Evolutionary conservation across 768 basidiomycete genomes (phyloP).

Genomic region (Russula sp.): DNA sequence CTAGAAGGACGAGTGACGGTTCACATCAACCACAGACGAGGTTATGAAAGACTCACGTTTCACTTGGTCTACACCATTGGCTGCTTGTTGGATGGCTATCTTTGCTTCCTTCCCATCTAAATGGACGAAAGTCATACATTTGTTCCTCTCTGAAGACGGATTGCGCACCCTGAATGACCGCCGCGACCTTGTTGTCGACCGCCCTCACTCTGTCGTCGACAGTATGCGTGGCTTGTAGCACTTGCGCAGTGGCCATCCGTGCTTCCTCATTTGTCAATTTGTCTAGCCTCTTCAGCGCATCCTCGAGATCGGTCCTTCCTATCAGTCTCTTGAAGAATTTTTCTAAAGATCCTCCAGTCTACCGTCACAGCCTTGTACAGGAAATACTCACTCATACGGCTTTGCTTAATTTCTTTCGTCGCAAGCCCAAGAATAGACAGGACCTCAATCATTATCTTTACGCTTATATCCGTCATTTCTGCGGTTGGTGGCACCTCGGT

Average conservation of each 20-base stretch:
- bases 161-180: background rate
- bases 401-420: background rate
- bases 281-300: background rate
- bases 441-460: background rate
- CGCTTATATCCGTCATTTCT: background rate
- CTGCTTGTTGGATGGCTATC: too few relatives aligned
- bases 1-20: too few relatives aligned
- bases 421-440: background rate
- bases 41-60: too few relatives aligned
- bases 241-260: background rate
- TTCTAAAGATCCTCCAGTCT: background rate
- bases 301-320: background rate
- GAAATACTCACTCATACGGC: background rate
- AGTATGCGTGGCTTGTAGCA: background rate
- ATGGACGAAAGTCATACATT: too few relatives aligned
- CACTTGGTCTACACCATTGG: too few relatives aligned
- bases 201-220: background rate
- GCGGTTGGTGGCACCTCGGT: background rate
- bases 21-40: too few relatives aligned
- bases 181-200: background rate
- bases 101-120: too few relatives aligned
- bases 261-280: background rate
- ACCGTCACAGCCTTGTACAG: too few relatives aligned
- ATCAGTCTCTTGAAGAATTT: background rate
- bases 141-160: background rate